Evolutionary conservation across 2,329 filamentous ascomycete genomes (phyloP).

Genomic region (Ceratocystis eucalypticola): DNA sequence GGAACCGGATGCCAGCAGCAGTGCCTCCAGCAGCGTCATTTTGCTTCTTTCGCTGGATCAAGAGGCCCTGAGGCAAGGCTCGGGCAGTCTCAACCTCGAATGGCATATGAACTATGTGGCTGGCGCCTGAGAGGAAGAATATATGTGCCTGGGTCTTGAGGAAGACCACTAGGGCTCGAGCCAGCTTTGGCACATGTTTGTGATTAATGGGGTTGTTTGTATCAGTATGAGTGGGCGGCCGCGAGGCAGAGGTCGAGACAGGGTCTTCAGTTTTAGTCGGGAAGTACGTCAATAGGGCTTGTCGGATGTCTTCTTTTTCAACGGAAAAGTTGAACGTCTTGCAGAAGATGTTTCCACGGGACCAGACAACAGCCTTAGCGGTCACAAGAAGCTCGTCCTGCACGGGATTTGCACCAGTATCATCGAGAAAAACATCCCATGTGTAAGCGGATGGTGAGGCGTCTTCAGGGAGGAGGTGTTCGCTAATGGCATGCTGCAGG

Average conservation of each 20-base stretch:
- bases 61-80: slow-evolving; percentile 65
- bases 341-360: slow-evolving; percentile 67
- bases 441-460: slow-evolving; percentile 52
- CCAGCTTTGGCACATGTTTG: slow-evolving; percentile 7
- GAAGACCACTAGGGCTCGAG: slow-evolving; percentile 70
- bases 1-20: slow-evolving; percentile 30
- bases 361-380: slow-evolving; percentile 71
- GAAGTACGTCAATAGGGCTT: slow-evolving; percentile 77
- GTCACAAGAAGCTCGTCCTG: slow-evolving; percentile 73
- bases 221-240: not conserved
- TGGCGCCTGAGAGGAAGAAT: slow-evolving; percentile 77
- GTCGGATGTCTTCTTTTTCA: slow-evolving; percentile 74
- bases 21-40: slow-evolving; percentile 20
- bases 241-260: not conserved
- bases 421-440: slow-evolving; percentile 51
- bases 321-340: slow-evolving; percentile 76
- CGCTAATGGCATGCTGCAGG: slow-evolving; percentile 67
- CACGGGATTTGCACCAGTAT: not conserved
- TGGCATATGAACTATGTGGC: slow-evolving; percentile 79
- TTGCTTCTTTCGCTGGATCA: slow-evolving; percentile 68
- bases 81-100: slow-evolving; percentile 87
- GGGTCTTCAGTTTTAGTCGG: slow-evolving; percentile 27
- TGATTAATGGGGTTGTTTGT: slow-evolving; percentile 8
- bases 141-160: slow-evolving; percentile 87
- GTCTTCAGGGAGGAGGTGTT: slow-evolving; percentile 59